Base-by-base conservation (phyloP, 1,284 basidiomycete genomes). In the Naganishia sp. region DNA sequence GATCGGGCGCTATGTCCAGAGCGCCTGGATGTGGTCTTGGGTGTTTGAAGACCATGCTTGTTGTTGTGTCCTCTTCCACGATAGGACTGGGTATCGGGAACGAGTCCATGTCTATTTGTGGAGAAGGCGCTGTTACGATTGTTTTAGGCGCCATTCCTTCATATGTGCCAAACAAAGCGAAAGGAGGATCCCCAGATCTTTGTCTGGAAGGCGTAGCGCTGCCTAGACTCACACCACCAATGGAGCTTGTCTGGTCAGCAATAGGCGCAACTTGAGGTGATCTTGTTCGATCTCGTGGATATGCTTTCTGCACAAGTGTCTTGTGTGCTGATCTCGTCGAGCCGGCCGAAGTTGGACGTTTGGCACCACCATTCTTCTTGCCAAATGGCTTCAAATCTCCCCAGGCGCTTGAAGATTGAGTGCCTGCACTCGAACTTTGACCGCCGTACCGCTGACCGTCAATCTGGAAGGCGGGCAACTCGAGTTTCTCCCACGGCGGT, bases 401-500 rank as follows among this genome's bases (percentile, higher is more conserved):
- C 76, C 76, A 53, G 1, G 67, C 36, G 18, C 64, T 63, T 36
- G 45, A 50, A 52, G 53, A 18, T 23, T 36, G 54, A 44, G 52
- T 31, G 25, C 53, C 43, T 25, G 7, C 53, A n/a, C 48, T 53
- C 25, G 65, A 61, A n/a, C 43, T 36, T 6, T 57, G 57, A 2
- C 77, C 78, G 4, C 78, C 78, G 56, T 74, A 80, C 10, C 71
- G 65, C 69, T 80, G 72, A 1, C 79, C 79, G 49, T 78, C 77
- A 21, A 80, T 71, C 67, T 79, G 73, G 68, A 80, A 81, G 2
- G 72, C 69, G 0, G 80, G 79, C 16, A 81, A 70, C 55, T 80
- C 75, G 9, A 81, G 55, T 11, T 71, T 67, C 63, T 81, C 80
- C 80, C 80, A 81, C 0, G 78, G 78, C 3, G 78, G 77, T 1